Percentiles rank a stretch among this genome's conserved stretches.
These are phyloP conservation scores for Wickerhamomyces subpelliculosus DNA, from an alignment of 805 yeast genomes.

Conservation along the genomic window DNA sequence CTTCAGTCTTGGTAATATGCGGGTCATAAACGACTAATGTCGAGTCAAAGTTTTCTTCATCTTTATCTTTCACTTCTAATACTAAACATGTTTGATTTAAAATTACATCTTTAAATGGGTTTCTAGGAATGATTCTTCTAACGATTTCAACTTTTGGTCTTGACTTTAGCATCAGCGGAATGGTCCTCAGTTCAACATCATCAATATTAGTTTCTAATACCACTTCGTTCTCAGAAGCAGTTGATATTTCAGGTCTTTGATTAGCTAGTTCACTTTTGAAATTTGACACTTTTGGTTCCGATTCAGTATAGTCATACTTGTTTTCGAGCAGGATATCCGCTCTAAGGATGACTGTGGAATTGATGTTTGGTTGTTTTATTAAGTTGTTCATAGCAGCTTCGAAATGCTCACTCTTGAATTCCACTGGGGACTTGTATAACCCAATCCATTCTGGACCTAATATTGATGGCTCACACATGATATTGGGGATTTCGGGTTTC, in stretches of 20 bases:
- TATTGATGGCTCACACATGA: conserved; percentile 31
- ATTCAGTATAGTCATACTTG: conserved; percentile 28
- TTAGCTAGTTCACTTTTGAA: conserved; percentile 20
- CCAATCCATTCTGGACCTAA: conserved; percentile 63
- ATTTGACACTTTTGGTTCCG: conserved; percentile 17
- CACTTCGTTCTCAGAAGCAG: conserved; percentile 14
- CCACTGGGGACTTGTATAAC: conserved; percentile 40
- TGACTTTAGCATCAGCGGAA: conserved; percentile 19
- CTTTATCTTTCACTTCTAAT: conserved; percentile 25
- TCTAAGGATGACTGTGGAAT: conserved; percentile 83
- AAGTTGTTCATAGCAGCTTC: conserved; percentile 73
- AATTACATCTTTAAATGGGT: conserved; percentile 76
- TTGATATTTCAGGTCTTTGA: conserved; percentile 27
- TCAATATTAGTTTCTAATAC: conserved; percentile 27
- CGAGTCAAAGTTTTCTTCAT: conserved; percentile 25
- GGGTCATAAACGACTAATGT: conserved; percentile 71
- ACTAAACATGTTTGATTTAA: conserved; percentile 80
- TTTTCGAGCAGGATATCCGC: conserved; percentile 70
- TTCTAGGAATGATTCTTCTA: conserved; percentile 87
- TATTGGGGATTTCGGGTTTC: conserved; percentile 29
- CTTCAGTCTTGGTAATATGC: conserved; percentile 51
- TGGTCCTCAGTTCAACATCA: conserved; percentile 34
- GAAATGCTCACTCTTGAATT: conserved; percentile 50
- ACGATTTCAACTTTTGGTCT: conserved; percentile 47
- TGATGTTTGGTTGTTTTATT: conserved; percentile 79